These are phyloP conservation scores for Bolboschoenoplectus hybrid DNA, from an alignment of 202 grass and related monocot species.

Conservation along the genomic window DNA sequence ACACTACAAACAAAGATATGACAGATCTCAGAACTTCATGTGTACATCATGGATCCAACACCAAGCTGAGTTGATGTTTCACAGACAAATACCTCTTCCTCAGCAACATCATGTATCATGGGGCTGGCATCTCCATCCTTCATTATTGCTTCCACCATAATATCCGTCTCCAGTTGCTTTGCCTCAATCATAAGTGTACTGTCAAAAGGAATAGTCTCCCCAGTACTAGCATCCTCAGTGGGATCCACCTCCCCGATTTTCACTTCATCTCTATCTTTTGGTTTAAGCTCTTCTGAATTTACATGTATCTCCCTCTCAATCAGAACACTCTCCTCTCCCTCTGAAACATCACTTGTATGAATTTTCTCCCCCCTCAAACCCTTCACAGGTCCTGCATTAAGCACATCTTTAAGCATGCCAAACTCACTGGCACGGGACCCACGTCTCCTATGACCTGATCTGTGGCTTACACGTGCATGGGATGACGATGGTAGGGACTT, in stretches of 20 bases:
- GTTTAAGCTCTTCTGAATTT: conserved; percentile 61
- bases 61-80: background rate
- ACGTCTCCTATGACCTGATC: conserved; percentile 56
- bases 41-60: background rate
- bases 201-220: background rate
- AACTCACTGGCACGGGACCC: conserved; percentile 56
- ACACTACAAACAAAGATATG: background rate
- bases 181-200: background rate
- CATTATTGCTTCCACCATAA: background rate
- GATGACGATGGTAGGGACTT: conserved; percentile 70
- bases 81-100: conserved; percentile 22
- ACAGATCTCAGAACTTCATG: background rate
- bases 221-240: conserved; percentile 7
- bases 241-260: conserved; percentile 16
- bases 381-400: conserved; percentile 56
- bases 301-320: conserved; percentile 79
- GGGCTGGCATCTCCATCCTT: conserved; percentile 16
- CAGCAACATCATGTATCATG: background rate
- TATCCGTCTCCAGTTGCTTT: background rate
- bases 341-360: conserved; percentile 27
- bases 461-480: conserved; percentile 48
- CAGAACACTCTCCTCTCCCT: conserved; percentile 48
- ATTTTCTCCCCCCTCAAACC: conserved; percentile 48
- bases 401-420: conserved; percentile 87
- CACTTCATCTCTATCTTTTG: background rate